Base-by-base conservation (phyloP, 371 early-diverging fungal species). In the Lichtheimia ramosa region DNA sequence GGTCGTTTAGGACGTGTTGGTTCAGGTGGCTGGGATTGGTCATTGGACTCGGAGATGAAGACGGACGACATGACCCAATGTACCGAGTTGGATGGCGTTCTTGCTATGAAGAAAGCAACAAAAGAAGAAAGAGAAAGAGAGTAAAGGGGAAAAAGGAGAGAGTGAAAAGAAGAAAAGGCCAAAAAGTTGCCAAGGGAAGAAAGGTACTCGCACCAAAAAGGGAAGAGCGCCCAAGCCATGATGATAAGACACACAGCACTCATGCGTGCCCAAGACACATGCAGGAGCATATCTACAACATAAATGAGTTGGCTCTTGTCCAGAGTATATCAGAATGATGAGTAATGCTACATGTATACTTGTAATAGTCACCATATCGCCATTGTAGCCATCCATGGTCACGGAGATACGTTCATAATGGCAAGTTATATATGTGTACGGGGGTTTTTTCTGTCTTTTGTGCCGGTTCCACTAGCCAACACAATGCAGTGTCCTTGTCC, bases 1-100 rank as follows among this genome's bases (percentile, higher is more conserved):
- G 79, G 79, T 53, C 79, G 60, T 61, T 78, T 78, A 5, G 75
- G 73, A 48, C 74, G 71, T 56, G 71, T 53, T 58, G 73, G 73
- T 53, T 77, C 78, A 40, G 73, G 67, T 52, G 69, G 65, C 51
- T 65, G 66, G 50, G 68, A 64, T 23, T 66, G 63, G 21, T 59
- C 69, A 51, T 54, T 66, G 43, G 52, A 66, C 42, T 69, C 69
- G 53, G 70, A 58, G 18, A 70, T 66, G 61, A 77, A 74, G 41
- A 73, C 61, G 51, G 78, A 72, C 20, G 77, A 66, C 78, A 77
- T 74, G 4, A 50, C 27, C 23, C 25, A 58, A 53, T 25, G 25
- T 25, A 43, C 34, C 34, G 34, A 34, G 10, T 5, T 34, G 5
- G 34, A 34, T 34, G 34, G 34, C 34, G 34, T 34, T 34, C 34